Conservation (phyloP, 2,329 filamentous ascomycete species). For the Bisporella sp. region DNA sequence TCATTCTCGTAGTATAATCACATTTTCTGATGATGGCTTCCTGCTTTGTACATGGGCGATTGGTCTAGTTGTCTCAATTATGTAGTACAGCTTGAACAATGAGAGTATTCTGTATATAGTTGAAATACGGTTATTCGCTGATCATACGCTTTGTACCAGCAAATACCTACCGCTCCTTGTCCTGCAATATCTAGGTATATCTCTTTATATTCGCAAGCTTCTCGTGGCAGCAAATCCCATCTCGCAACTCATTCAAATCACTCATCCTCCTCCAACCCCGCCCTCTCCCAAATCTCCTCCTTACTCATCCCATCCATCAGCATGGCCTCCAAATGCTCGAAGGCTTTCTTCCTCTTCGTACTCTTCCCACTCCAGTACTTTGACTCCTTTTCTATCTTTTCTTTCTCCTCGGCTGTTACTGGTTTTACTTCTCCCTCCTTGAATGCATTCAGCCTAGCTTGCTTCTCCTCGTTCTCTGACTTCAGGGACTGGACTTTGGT, state of each 20-base stretch:
- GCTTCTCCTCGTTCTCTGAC: slow-evolving; percentile 34
- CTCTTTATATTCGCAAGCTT: too few relatives aligned
- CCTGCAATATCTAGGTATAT: too few relatives aligned
- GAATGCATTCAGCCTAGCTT: slow-evolving; percentile 33
- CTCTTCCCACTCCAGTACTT: slow-evolving; percentile 33
- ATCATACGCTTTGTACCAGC: too few relatives aligned
- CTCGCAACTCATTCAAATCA: neutral
- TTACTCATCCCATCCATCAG: slow-evolving; percentile 38
- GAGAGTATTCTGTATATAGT: too few relatives aligned
- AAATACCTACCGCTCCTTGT: too few relatives aligned
- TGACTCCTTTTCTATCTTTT: slow-evolving; percentile 38
- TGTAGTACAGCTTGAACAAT: too few relatives aligned
- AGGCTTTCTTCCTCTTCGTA: slow-evolving; percentile 24
- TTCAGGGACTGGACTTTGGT: slow-evolving; percentile 35
- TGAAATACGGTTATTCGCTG: too few relatives aligned
- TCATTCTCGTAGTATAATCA: neutral
- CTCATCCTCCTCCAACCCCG: neutral
- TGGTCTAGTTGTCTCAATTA: too few relatives aligned
- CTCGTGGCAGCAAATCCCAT: too few relatives aligned
- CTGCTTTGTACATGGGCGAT: too few relatives aligned
- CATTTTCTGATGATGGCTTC: neutral
- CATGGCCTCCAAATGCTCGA: slow-evolving; percentile 28
- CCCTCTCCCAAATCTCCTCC: slow-evolving; percentile 37
- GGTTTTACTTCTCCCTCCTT: slow-evolving; percentile 31
- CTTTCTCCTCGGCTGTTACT: slow-evolving; percentile 40